These are phyloP conservation scores for Lipomyces sp. DNA, from an alignment of 805 yeast species.

Conservation along the genomic window DNA sequence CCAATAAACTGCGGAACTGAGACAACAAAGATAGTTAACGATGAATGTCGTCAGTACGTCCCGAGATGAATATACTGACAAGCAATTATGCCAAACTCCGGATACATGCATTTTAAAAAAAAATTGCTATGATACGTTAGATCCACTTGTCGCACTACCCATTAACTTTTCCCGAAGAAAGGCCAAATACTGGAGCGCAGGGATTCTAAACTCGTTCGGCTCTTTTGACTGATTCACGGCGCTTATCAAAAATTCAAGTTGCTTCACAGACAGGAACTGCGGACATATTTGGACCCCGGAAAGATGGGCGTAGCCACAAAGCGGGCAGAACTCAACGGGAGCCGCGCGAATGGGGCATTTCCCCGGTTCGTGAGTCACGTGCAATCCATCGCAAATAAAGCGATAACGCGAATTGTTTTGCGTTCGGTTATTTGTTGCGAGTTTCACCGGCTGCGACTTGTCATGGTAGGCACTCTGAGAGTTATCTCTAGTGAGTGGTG, in stretches of 20 bases:
- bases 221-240: constrained; percentile 8
- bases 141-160: background rate
- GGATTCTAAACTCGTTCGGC: background rate
- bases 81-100: too few species aligned
- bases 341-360: constrained; percentile 25
- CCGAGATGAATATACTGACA: too few species aligned
- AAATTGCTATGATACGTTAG: background rate
- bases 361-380: constrained; percentile 24
- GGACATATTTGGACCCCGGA: constrained; percentile 17
- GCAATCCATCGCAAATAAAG: constrained; percentile 27
- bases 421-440: background rate
- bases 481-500: background rate
- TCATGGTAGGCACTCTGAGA: background rate
- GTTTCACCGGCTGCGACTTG: background rate
- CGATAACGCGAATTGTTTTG: constrained; percentile 9
- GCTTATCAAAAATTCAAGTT: constrained; percentile 4
- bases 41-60: too few species aligned
- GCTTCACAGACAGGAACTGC: constrained; percentile 7
- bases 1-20: too few species aligned
- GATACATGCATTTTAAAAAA: too few species aligned
- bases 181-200: background rate
- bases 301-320: constrained; percentile 21
- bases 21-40: too few species aligned
- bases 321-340: constrained; percentile 21
- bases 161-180: background rate